phyloP scores from a whole-genome alignment of 768 basidiomycete species.

The Collybiopsis confluens region DNA sequence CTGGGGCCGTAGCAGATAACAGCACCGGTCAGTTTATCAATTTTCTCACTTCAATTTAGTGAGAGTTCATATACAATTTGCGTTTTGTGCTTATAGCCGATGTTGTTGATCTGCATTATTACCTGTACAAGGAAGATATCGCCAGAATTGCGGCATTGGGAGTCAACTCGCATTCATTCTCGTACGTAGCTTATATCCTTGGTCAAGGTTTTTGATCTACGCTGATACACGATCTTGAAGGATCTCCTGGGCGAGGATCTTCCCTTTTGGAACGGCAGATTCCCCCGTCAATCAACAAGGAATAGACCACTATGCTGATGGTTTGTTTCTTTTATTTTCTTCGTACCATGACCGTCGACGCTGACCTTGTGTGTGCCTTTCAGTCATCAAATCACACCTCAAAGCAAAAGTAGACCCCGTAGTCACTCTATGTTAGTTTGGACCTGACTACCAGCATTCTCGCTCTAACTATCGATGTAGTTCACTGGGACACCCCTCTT shows the following conservation, averaged over 20 bases:
- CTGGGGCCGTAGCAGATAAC: constrained; percentile 36
- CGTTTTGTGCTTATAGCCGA: constrained; percentile 27
- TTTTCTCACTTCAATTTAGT: background rate
- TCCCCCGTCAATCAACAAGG: constrained; percentile 47
- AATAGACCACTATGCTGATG: constrained; percentile 40
- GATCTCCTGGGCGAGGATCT: constrained; percentile 48
- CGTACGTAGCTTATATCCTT: constrained; percentile 21
- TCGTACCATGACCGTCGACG: background rate
- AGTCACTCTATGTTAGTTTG: constrained; percentile 41
- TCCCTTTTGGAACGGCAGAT: constrained; percentile 43
- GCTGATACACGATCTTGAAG: constrained; percentile 21
- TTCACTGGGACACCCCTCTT: constrained; percentile 48
- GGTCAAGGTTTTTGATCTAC: background rate
- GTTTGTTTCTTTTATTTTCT: too few relatives aligned
- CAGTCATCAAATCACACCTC: constrained; percentile 45
- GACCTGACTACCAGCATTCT: background rate
- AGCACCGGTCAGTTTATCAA: constrained; percentile 38
- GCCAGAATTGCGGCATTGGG: constrained; percentile 45
- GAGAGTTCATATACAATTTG: background rate
- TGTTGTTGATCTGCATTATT: constrained; percentile 48
- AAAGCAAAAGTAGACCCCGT: constrained; percentile 40
- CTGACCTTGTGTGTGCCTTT: too few relatives aligned
- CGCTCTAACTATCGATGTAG: constrained; percentile 16
- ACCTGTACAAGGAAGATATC: constrained; percentile 48
- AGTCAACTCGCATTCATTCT: constrained; percentile 49